phyloP scores from a whole-genome alignment of 2,329 filamentous ascomycete genomes.

The Claviceps citrina region DNA sequence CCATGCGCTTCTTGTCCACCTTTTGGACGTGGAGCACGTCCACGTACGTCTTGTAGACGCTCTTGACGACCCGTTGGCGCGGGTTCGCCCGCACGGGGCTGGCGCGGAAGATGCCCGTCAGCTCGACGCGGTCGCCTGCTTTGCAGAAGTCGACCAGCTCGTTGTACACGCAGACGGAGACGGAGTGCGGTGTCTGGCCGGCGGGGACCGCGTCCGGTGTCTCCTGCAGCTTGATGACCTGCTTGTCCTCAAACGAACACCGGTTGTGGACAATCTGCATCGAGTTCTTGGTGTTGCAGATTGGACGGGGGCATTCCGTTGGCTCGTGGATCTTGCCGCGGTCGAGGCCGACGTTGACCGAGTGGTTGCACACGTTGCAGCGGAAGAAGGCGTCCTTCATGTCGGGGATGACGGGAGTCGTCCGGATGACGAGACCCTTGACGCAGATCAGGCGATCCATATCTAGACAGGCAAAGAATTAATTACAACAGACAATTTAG shows the following conservation, averaged over 20 bases:
- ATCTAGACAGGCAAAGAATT: constrained; percentile 32
- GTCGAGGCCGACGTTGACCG: constrained; percentile 78
- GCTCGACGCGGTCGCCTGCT: constrained; percentile 85
- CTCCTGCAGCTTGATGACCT: constrained; percentile 96
- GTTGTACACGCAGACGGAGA: constrained; percentile 91
- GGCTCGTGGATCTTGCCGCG: constrained; percentile 93
- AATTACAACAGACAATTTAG: not conserved
- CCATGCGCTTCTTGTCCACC: constrained; percentile 86
- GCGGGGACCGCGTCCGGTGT: constrained; percentile 90
- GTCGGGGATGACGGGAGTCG: constrained; percentile 91
- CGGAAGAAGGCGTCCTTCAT: constrained; percentile 99
- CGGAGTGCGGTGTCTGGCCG: constrained; percentile 92
- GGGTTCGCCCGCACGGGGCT: constrained; percentile 90
- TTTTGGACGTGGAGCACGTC: constrained; percentile 94
- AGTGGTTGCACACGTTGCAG: constrained; percentile 85
- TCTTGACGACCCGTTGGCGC: constrained; percentile 80
- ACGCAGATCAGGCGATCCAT: constrained; percentile 93
- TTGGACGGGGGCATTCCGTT: constrained; percentile 68
- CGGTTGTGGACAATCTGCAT: constrained; percentile 98
- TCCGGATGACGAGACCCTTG: constrained; percentile 89
- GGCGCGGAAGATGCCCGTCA: constrained; percentile 93
- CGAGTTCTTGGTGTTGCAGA: constrained; percentile 76
- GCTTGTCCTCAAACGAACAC: constrained; percentile 88
- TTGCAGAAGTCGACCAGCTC: constrained; percentile 97
- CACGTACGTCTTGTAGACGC: constrained; percentile 94